Evolutionary conservation across 768 basidiomycete species (phyloP), one percentile per base, ranked within the genome.

Genomic region (Amanita muscaria): DNA sequence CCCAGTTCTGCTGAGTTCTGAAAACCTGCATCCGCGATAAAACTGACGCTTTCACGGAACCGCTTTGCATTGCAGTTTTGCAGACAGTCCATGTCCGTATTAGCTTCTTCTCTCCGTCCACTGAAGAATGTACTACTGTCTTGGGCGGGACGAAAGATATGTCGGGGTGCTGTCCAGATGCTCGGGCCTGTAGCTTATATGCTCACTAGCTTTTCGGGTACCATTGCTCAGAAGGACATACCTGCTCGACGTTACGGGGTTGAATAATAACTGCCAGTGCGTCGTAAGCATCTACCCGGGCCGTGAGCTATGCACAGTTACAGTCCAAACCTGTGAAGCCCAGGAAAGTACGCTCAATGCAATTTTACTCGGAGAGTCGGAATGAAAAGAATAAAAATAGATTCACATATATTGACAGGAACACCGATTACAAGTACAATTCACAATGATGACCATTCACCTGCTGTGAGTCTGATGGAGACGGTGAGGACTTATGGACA

Each of bases 401-500:
- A n/a, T n/a, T n/a, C n/a, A n/a, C n/a, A n/a, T n/a, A n/a, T n/a
- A n/a, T n/a, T n/a, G n/a, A n/a, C n/a, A n/a, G n/a, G n/a, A n/a
- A n/a, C n/a, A n/a, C n/a, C n/a, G n/a, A n/a, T n/a, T n/a, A n/a
- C n/a, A n/a, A n/a, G n/a, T n/a, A n/a, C n/a, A n/a, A n/a, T n/a
- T n/a, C n/a, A n/a, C n/a, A n/a, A n/a, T n/a, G n/a, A n/a, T n/a
- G n/a, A n/a, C n/a, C n/a, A n/a, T n/a, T n/a, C n/a, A n/a, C n/a
- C n/a, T n/a, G 96, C 96, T 2, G 94, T 98, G 52, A 91, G 88
- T 56, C 64, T 91, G 62, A 98, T 98, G 94, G 96, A 99, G 70
- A 94, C 92, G 0, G 91, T 98, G n/a, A 71, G 93, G 60, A 97
- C 91, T 22, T 98, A 99, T 64, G 86, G 87, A 15, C 96, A 99